Base-by-base conservation (phyloP, 495 filamentous ascomycete genomes). In the Articulospora tetracladia region DNA sequence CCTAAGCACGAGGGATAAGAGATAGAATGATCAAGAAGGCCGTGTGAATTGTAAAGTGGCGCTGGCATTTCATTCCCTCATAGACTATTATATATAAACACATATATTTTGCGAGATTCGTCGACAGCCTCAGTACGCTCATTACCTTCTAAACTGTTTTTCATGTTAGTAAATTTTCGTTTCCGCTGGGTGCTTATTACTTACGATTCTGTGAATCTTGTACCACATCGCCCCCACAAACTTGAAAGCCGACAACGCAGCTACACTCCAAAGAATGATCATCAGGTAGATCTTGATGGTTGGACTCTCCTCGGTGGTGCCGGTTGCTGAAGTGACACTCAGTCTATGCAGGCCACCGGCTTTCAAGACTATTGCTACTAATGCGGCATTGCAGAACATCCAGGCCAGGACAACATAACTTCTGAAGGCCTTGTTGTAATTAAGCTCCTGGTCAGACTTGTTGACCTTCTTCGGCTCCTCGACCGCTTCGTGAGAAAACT, bases 241-340 rank as follows among this genome's bases (percentile, higher is more conserved):
- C 72, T 94, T 91, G 72, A 98, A 93, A 22, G 85, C 83, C 3
- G 85, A 89, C 58, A 98, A 69, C 1, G 75, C 94, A 0, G 94
- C 94, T 41, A 98, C 94, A 71, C 83, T 88, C 91, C 93, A 97
- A 53, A 98, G 73, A n/a, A 97, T 87, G 22, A 97, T 85, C 7
- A 81, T 82, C 82, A 97, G 86, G 73, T 97, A 98, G 53, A 94
- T 87, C 57, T 84, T 84, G 26, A 87, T 80, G 4, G 74, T 71
- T n/a, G 74, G 59, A 41, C 55, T 62, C 46, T 57, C 52, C 8
- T 44, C 39, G 4, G 8, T 3, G 6, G n/a, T 47, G 10, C 53
- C 57, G 10, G 19, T 34, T 24, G 50, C 48, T 7, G 66, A 60
- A 0, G 71, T 72, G 0, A 76, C 67, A 32, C 75, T 73, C 47